phyloP scores from a whole-genome alignment of 1,139 yeast genomes.

The Sugiyamaella neomexicana region DNA sequence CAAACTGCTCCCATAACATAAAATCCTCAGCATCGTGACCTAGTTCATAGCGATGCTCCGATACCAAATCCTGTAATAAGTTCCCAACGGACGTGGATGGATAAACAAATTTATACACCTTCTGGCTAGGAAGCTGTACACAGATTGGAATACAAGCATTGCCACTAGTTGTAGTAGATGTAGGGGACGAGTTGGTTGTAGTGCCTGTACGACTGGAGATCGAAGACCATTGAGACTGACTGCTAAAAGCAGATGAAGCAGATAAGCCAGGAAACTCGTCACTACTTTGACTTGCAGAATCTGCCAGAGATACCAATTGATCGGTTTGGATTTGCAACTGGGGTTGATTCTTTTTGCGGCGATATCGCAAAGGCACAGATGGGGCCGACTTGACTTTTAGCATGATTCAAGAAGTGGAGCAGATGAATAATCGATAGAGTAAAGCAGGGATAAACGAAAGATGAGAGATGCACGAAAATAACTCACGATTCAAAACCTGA shows the following conservation, averaged over 20 bases:
- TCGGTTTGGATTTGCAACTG: slow-evolving; percentile 2
- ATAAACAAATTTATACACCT: slow-evolving; percentile 25
- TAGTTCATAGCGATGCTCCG: slow-evolving; percentile 36
- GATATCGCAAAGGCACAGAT: slow-evolving; percentile 14
- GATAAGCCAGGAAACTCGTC: slow-evolving; percentile 1
- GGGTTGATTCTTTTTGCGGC: slow-evolving; percentile 6
- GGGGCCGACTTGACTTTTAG: not conserved
- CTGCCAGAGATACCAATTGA: not conserved
- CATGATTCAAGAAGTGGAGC: slow-evolving; percentile 1
- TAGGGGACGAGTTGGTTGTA: not conserved
- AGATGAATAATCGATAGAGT: too few species aligned
- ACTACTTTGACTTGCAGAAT: not conserved
- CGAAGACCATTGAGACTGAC: slow-evolving; percentile 2
- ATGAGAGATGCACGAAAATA: too few species aligned
- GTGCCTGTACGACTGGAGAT: not conserved
- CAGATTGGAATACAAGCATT: slow-evolving; percentile 16
- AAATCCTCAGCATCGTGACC: slow-evolving; percentile 29
- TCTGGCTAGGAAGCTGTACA: slow-evolving; percentile 32
- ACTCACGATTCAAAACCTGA: too few species aligned
- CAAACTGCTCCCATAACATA: slow-evolving; percentile 36
- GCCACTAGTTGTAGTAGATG: not conserved
- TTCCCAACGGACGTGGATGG: slow-evolving; percentile 23
- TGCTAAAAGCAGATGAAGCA: not conserved
- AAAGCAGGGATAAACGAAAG: too few species aligned
- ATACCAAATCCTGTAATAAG: slow-evolving; percentile 26